phyloP scores from a whole-genome alignment of 805 yeast species.

The Candida pseudofarinosa region DNA sequence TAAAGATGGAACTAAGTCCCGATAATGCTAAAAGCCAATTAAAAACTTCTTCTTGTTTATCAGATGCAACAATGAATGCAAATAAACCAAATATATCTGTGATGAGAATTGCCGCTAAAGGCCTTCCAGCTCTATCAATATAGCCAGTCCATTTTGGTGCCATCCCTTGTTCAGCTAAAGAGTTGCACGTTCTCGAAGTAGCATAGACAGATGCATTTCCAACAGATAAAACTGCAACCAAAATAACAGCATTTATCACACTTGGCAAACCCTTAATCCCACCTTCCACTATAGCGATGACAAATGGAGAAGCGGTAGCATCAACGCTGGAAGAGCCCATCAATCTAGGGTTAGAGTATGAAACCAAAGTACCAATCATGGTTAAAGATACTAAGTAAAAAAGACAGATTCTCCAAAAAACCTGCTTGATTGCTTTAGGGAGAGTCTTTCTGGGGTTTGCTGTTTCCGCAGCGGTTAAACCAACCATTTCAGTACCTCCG shows the following conservation, averaged over 20 bases:
- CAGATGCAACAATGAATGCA: slow-evolving; percentile 57
- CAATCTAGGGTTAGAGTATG: slow-evolving; percentile 19
- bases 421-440: slow-evolving; percentile 36
- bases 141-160: slow-evolving; percentile 57
- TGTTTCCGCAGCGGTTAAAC: slow-evolving; percentile 35
- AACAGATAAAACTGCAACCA: slow-evolving; percentile 64
- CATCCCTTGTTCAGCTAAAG: slow-evolving; percentile 60
- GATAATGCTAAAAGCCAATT: slow-evolving; percentile 62
- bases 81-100: slow-evolving; percentile 56
- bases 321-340: slow-evolving; percentile 46
- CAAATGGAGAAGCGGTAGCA: slow-evolving; percentile 74
- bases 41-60: slow-evolving; percentile 51
- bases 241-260: slow-evolving; percentile 64
- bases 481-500: slow-evolving; percentile 36
- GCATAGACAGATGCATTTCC: slow-evolving; percentile 72
- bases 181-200: slow-evolving; percentile 60
- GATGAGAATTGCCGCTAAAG: slow-evolving; percentile 51
- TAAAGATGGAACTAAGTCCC: slow-evolving; percentile 59
- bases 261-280: slow-evolving; percentile 63
- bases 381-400: slow-evolving; percentile 29
- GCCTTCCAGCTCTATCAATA: slow-evolving; percentile 66
- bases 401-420: slow-evolving; percentile 35
- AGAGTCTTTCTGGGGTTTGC: slow-evolving; percentile 27
- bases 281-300: slow-evolving; percentile 61
- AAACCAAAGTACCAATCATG: slow-evolving; percentile 24